Evolutionary conservation across 768 basidiomycete species (phyloP), one percentile per base, ranked within the genome.

Genomic region (Lyophyllum semitale): DNA sequence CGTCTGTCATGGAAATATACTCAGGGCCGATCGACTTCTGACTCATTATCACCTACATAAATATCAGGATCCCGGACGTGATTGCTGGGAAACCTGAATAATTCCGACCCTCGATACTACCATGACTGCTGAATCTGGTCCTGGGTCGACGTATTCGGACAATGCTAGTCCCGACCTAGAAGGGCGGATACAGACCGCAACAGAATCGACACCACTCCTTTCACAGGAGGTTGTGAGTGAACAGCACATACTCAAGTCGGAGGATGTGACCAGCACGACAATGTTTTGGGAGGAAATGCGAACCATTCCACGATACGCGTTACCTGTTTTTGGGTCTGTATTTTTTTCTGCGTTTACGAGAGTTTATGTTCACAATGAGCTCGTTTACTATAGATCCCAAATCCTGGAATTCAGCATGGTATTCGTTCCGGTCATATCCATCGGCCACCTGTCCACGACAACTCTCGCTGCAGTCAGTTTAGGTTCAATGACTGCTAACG

Each of bases 391-490:
- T 35, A 91, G 91, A 8, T 85, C 91, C 2, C 87, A 90, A 54
- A 46, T 93, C 20, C 78, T 92, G 23, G 95, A 98, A 66, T 95
- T 91, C 69, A 91, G 89, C 6, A 82, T 98, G 35, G 81, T 92
- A 42, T 76, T 95, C 26, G 87, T 87, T 2, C 87, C 92, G 15
- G 91, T 95, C 43, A 69, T 98, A 37, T 87, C 87, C 13, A 89
- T 96, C 26, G 95, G 95, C 0, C 95, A 97, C 69, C 71, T 97
- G 8, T 93, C 92, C 0, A 96, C 93, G 0, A 84, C 82, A 1
- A 90, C 93, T 26, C 82, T 98, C 0, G 96, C 95, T 4, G 93
- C 91, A 0, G 83, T 88, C 27, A 87, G 85, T 29, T 69, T 90
- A 18, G 88, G 81, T 1, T 84, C 83, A 8, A 87, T 90, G 86